Evolutionary conservation across 2,329 filamentous ascomycete species (phyloP).

Genomic region (Penicillium brevicompactum): DNA sequence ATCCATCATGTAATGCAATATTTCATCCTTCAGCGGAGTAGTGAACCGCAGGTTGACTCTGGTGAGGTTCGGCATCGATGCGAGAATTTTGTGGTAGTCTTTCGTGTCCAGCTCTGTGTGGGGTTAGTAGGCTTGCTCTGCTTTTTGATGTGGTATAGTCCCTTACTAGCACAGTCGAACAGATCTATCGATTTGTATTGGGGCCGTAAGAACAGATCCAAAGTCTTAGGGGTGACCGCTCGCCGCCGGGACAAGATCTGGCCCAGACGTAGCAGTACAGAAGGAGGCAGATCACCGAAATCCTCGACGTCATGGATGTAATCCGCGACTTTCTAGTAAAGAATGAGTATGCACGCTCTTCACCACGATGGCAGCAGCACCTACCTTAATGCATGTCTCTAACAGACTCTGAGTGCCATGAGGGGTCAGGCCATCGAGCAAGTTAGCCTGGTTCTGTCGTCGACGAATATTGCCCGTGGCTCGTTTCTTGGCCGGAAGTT

Average conservation of each 20-base stretch:
- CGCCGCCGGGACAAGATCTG: conserved; percentile 67
- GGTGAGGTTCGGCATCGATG: conserved; percentile 68
- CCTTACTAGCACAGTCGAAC: conserved; percentile 62
- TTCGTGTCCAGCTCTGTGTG: conserved; percentile 67
- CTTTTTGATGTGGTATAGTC: neutral
- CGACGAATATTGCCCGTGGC: conserved; percentile 60
- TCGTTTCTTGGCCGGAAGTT: conserved; percentile 55
- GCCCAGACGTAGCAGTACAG: conserved; percentile 59
- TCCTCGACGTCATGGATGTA: conserved; percentile 66
- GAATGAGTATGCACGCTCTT: conserved; percentile 18
- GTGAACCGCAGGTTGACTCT: conserved; percentile 77
- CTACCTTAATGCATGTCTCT: conserved; percentile 61
- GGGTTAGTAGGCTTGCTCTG: conserved; percentile 11
- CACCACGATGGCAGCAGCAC: neutral
- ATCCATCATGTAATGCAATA: conserved; percentile 77
- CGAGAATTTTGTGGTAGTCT: conserved; percentile 80
- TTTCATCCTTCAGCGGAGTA: conserved; percentile 87
- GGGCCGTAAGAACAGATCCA: conserved; percentile 52
- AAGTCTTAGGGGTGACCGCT: conserved; percentile 53
- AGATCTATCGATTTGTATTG: conserved; percentile 60
- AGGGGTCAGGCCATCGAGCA: conserved; percentile 70
- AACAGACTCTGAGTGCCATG: conserved; percentile 47
- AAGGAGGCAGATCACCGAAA: conserved; percentile 63
- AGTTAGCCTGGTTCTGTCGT: conserved; percentile 78
- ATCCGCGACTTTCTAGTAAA: conserved; percentile 57